A percentile compares a stretch with the other conserved stretches of the same genome.
Evolutionary conservation across 805 yeast genomes (phyloP).

Genomic region (Yamadazyma sp.): DNA sequence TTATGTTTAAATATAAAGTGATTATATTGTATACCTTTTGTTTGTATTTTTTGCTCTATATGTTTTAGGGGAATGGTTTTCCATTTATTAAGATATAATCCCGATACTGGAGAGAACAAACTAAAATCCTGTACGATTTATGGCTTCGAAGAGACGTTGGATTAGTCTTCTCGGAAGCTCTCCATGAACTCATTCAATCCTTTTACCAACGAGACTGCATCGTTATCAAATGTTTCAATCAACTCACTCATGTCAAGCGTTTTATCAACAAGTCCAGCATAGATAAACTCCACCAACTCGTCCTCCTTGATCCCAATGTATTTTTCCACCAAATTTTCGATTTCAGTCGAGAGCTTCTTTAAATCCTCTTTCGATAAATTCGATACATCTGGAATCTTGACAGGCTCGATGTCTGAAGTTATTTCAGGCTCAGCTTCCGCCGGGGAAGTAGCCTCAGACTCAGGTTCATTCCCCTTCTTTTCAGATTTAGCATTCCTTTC

Average conservation of each 20-base stretch:
- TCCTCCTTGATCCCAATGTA: conserved; percentile 55
- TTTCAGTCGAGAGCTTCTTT: conserved; percentile 29
- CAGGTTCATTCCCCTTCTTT: not conserved
- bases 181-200: conserved; percentile 34
- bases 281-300: conserved; percentile 45
- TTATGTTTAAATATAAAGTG: conserved; percentile 7
- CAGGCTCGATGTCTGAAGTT: not conserved
- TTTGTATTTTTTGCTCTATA: too few relatives aligned
- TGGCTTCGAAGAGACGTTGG: too few relatives aligned
- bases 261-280: conserved; percentile 32
- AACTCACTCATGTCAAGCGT: conserved; percentile 44
- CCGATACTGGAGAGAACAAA: too few relatives aligned
- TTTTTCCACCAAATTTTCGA: conserved; percentile 48
- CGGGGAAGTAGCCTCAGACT: not conserved
- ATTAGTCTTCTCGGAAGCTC: not conserved
- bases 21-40: not conserved
- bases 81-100: too few relatives aligned
- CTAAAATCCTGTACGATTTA: too few relatives aligned
- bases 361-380: conserved; percentile 12
- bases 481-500: not conserved
- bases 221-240: conserved; percentile 52
- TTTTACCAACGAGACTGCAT: conserved; percentile 42
- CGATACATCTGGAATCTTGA: conserved; percentile 1
- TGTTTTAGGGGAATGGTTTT: too few relatives aligned
- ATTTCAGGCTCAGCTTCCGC: not conserved